Base-by-base conservation (phyloP, 1,284 basidiomycete genomes). In the Ustilago esculenta region DNA sequence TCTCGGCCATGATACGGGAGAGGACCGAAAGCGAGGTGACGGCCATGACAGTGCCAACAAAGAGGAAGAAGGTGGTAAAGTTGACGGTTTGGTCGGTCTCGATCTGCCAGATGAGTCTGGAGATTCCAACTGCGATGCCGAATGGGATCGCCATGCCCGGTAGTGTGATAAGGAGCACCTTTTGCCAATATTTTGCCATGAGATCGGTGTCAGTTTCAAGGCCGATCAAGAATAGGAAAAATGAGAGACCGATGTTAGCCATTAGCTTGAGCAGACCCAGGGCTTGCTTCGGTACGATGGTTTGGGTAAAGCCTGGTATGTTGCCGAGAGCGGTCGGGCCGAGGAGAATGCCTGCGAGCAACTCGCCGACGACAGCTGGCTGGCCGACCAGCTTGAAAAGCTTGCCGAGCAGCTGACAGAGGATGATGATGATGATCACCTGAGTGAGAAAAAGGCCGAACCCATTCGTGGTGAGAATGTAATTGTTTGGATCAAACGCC, bases 81-180 rank as follows among this genome's bases (percentile, higher is more conserved):
- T 60, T 48, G 47, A 67, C 52, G 20, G 70, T 57, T 17, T 58
- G 55, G 17, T 72, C 72, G 7, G 68, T 73, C 18, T 65, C 58
- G 17, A 59, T 14, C 21, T 60, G 45, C 56, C 59, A 76, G 39
- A 76, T 55, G 34, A 76, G 53, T 9, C 63, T 61, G 4, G 74
- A 49, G 39, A 76, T 59, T 25, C 74, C 73, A n/a, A 64, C 64
- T 5, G 73, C 56, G 23, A 76, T 57, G n/a, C 53, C 73, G 32
- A 76, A 76, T 1, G 74, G 73, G 39, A 76, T 59, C 7, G 73
- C 58, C 65, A 76, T 69, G 33, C 73, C 73, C 1, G 74, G 74
- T 18, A 76, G 27, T 2, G 70, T 70, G 47, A 75, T 76, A 41
- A 72, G 49, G 14, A 59, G 6, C 2, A 75, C 73, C 41, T 75